A percentile compares a stretch with the other conserved stretches of the same genome.
phyloP scores from a whole-genome alignment of 257 asterid species.

The Solanum arcanum region DNA sequence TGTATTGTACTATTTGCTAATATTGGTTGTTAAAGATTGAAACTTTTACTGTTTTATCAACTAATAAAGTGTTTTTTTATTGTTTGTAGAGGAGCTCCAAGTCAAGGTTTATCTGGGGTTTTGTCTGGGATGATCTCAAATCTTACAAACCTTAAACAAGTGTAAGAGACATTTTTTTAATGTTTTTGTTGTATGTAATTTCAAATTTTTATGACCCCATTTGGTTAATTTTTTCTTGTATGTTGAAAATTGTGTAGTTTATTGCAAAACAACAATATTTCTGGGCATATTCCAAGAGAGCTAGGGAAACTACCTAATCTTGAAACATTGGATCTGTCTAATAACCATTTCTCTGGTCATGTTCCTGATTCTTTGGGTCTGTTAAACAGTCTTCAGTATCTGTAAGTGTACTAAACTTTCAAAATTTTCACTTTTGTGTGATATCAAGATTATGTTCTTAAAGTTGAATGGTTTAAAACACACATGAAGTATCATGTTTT shows the following conservation, averaged over 20 bases:
- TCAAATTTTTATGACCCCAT: background rate
- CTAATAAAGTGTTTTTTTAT: background rate
- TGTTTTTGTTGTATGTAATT: background rate
- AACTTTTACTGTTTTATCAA: background rate
- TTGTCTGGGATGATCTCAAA: conserved; percentile 70
- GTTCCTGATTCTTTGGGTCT: conserved; percentile 66
- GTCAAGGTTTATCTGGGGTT: conserved; percentile 89
- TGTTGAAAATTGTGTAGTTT: conserved; percentile 25
- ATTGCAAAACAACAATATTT: conserved; percentile 70
- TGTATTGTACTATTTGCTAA: background rate
- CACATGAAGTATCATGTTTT: background rate
- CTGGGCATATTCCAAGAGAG: conserved; percentile 81
- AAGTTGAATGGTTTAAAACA: background rate
- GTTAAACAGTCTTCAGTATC: conserved; percentile 55
- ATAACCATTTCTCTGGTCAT: conserved; percentile 53
- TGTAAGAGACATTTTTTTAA: conserved; percentile 35
- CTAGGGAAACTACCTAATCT: conserved; percentile 64
- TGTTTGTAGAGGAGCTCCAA: conserved; percentile 77
- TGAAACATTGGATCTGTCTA: conserved; percentile 82
- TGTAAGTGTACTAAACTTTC: conserved; percentile 37
- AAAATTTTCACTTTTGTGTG: background rate
- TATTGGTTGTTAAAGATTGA: background rate
- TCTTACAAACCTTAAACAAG: conserved; percentile 90
- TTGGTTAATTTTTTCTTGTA: background rate
- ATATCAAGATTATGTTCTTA: background rate